These are phyloP conservation scores for Aspergillus baeticus DNA, from an alignment of 495 filamentous ascomycete genomes.

Conservation along the genomic window DNA sequence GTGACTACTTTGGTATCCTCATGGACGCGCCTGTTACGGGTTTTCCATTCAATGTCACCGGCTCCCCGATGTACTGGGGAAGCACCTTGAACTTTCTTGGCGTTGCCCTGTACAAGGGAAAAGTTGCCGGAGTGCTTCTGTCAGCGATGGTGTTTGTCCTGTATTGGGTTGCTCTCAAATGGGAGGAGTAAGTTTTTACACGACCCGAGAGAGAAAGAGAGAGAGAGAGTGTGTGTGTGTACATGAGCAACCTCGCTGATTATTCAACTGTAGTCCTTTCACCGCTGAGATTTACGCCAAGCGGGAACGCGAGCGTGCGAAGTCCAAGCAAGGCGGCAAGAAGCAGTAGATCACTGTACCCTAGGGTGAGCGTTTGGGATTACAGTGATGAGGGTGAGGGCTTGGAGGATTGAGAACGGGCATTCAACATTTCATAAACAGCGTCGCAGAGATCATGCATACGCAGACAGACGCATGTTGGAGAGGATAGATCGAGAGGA, in stretches of 20 bases:
- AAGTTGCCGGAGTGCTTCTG: slow-evolving; percentile 81
- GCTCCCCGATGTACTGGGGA: slow-evolving; percentile 96
- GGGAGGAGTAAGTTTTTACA: slow-evolving; percentile 70
- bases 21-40: slow-evolving; percentile 92
- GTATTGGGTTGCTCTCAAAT: slow-evolving; percentile 81
- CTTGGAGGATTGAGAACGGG: slow-evolving; percentile 12
- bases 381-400: neutral
- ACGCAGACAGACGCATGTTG: neutral
- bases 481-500: neutral
- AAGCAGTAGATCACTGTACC: slow-evolving; percentile 26
- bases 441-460: neutral
- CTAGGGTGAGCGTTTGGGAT: neutral
- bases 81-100: slow-evolving; percentile 89
- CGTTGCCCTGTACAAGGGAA: slow-evolving; percentile 82
- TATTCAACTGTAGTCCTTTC: slow-evolving; percentile 66
- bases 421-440: slow-evolving; percentile 40
- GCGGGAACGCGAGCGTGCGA: slow-evolving; percentile 55
- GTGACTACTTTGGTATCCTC: slow-evolving; percentile 97
- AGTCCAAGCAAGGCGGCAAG: slow-evolving; percentile 41
- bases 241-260: slow-evolving; percentile 17
- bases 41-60: slow-evolving; percentile 93
- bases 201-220: neutral
- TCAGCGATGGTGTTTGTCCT: slow-evolving; percentile 71
- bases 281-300: slow-evolving; percentile 92
- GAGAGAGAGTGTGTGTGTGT: neutral